phyloP scores from a whole-genome alignment of 2,329 filamentous ascomycete genomes.

The Apiospora marii region DNA sequence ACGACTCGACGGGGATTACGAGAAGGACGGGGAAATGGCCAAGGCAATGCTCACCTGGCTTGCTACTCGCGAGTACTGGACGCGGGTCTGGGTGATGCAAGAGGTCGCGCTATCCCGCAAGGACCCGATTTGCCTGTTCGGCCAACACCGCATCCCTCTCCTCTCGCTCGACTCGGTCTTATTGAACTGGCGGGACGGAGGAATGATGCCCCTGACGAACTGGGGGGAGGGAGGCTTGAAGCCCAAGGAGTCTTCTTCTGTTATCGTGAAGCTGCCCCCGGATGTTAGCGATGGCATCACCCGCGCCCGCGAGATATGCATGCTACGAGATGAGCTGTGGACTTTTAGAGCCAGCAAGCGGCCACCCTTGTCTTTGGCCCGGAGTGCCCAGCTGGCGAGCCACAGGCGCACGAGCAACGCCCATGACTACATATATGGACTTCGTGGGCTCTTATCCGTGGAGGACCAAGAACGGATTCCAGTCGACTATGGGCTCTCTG shows the following conservation, averaged over 20 bases:
- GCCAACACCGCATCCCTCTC: not conserved
- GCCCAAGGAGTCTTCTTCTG: not conserved
- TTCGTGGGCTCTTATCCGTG: not conserved
- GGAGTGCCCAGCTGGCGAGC: not conserved
- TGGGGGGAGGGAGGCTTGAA: not conserved
- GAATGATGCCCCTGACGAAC: not conserved
- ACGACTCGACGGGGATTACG: not conserved
- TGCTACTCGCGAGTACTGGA: not conserved
- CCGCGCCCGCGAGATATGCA: not conserved
- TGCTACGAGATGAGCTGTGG: not conserved
- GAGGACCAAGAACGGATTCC: not conserved
- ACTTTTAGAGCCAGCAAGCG: not conserved
- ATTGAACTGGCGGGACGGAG: not conserved
- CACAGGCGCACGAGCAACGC: not conserved
- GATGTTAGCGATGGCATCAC: not conserved
- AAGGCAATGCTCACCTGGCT: slow-evolving; percentile 1
- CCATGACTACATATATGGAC: not conserved
- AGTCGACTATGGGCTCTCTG: not conserved
- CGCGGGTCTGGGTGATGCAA: not conserved
- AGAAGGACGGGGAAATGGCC: not conserved
- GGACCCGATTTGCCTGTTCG: not conserved
- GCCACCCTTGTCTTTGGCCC: not conserved
- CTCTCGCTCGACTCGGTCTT: not conserved
- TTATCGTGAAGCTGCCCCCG: not conserved
- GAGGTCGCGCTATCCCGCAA: not conserved